Base-by-base conservation (phyloP, 2,329 filamentous ascomycete genomes). In the Pyrenophora graminea region DNA sequence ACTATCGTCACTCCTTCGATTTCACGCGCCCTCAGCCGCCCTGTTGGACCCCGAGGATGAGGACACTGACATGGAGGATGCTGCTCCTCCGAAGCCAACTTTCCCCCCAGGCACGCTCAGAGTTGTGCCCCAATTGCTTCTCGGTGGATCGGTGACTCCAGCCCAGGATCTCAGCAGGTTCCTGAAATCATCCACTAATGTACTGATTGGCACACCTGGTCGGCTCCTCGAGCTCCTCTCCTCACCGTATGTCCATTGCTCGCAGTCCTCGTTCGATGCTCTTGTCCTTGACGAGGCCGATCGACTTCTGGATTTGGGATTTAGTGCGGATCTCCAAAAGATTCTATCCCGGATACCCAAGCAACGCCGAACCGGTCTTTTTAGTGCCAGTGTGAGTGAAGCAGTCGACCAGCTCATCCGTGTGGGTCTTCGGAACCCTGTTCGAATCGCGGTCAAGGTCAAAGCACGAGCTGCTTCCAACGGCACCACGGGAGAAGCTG, bases 271-370 rank as follows among this genome's bases (percentile, higher is more conserved):
- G 0, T 97, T 99, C 61, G 93, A 99, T 71, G 85, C 91, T 42
- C 83, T 99, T 9, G 89, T 99, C 3, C 82, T 99, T 31, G 94
- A 99, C 68, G 94, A 99, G 76, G 94, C 93, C 42, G 94, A 99
- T 73, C 83, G 94, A 52, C 78, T 99, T 21, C 80, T 99, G 9
- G 94, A 99, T 74, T 81, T 97, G 18, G 94, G 95, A 5, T 97
- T 99, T 75, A 94, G 95, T 72, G 87, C 90, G 48, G 91, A 96
- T 61, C 75, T 99, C 23, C 90, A 94, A 62, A 89, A 85, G 48
- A 96, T 97, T 34, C 77, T 99, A 18, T 84, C 85, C 0, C 83
- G 89, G 13, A 77, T 99, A 5, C 94, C 94, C 0, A 99, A 99
- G 69, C 94, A 99, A 71, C 82, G 94, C 44, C 83, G 94, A 41